Base-by-base conservation (phyloP, 257 asterid genomes). In the Apocynum venetum region DNA sequence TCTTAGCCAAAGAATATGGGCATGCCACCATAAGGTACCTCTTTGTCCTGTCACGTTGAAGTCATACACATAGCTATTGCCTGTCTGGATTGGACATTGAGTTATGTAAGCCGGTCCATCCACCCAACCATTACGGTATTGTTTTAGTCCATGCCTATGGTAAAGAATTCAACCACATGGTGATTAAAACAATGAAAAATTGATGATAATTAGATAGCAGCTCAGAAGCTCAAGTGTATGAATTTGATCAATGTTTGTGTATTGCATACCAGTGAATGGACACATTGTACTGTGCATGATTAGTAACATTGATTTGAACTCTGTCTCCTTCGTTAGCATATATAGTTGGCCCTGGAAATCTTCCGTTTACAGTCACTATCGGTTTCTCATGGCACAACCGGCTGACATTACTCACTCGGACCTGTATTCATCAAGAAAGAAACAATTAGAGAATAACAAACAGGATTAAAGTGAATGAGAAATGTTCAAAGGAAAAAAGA, bases 21-120 rank as follows among this genome's bases (percentile, higher is more conserved):
- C 96, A 79, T 90, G 96, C 93, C 96, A 90, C 93, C 93, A 88
- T 6, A 90, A 59, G 53, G 96, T 90, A 11, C 96, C 96, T 83
- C 90, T 82, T 78, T 90, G 96, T 47, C 88, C 93, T 38, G 91
- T 88, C 41, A 90, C 86, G 72, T 88, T 90, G 81, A 90, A 88
- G 68, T 86, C 90, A 61, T 89, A 87, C 17, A 85, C 88, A 19
- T 86, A 88, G 80, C 81, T 88, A 55, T 61, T 82, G 19, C 93
- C 90, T 0, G 89, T 84, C 80, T 83, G 84, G 52, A 88, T 86
- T 31, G 96, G 96, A 78, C 96, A 90, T 17, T 90, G 96, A 3
- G 96, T 88, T 71, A 90, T 85, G 77, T 88, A 88, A 12, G 92
- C 92, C 6, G 91, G 92, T 13, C 91, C 95, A 5, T 90, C 93